Evolutionary conservation across 192 early-diverging fungal species (phyloP), one percentile per base, ranked within the genome.

Genomic region (Coemansia sp.): DNA sequence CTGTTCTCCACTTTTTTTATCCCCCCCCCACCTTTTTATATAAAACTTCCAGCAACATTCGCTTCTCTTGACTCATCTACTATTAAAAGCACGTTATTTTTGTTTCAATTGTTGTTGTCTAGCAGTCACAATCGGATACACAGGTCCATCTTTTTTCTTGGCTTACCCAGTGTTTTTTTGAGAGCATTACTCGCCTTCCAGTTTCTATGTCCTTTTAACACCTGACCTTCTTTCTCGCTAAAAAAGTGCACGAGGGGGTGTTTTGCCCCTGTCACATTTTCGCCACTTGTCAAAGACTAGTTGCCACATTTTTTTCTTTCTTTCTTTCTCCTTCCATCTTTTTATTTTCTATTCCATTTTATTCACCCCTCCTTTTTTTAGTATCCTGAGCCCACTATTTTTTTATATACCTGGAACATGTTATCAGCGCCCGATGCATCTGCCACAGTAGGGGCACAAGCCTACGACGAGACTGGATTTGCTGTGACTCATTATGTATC

Each of bases 401-500:
- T 27, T 27, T 27, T 27, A 27, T 27, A 2, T 27, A 27, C 27
- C 27, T 27, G 27, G 27, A 27, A 27, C 27, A 57, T 57, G 55
- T 18, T 59, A 3, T 59, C 55, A 33, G 29, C 55, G 1, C 55
- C 55, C 29, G 55, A 59, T 6, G 16, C 52, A 9, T 55, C 52
- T 12, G 42, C 13, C 9, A 5, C 52, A 29, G 24, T 15, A 5
- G 47, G 18, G 2, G 5, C 52, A 10, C 18, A 42, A 5, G 54
- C 15, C 11, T 57, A 68, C 67, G 52, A 68, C 27, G 67, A 57
- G 24, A 18, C 52, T 3, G 36, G 54, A 15, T 41, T 68, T 18
- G 51, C 67, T 1, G 42, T 59, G 20, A 44, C 52, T 15, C 38
- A 59, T 10, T 43, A 68, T 60, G 67, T 68, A 68, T 68, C 71